Base-by-base conservation (phyloP, 768 basidiomycete species). In the Leccinum variicolor region DNA sequence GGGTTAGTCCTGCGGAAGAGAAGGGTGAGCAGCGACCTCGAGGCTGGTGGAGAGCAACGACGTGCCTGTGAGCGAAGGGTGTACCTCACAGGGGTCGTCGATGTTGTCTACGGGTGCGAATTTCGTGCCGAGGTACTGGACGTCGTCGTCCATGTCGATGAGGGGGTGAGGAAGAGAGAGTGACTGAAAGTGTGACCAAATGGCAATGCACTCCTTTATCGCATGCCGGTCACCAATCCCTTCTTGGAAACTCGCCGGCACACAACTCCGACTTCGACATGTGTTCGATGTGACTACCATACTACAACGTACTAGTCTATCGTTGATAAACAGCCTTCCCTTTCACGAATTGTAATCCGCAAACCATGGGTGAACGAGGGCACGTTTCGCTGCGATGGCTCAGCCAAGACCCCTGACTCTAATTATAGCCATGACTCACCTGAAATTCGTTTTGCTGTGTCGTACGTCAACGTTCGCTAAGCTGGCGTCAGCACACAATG, bases 381-480 rank as follows among this genome's bases (percentile, higher is more conserved):
- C 81, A 59, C 86, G 82, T 74, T 86, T 86, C 50, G 86, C 86
- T 82, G 47, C 8, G 36, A 45, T 10, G 48, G 54, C 43, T 48
- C 50, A 59, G 46, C 36, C 36, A 61, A 26, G 28, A 47, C n/a
- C 31, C 31, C 47, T 9, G 41, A 29, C 51, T 45, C 33, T 33
- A 52, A 29, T n/a, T 9, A 15, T 25, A 14, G 6, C 36, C 26
- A 23, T 11, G 52, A 55, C 84, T 62, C 68, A 92, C 93, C 93
- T 51, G 94, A 97, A 69, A 98, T 94, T 47, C 94, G 88, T 68
- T 89, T 89, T 25, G 93, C 86, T 0, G 92, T 90, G 72, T 98
- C 94, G 70, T 94, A 98, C 6, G 85, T 85, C 62, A 97, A 73
- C 25, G 85, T 87, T 62, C 79, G 78, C 84, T 90, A 54, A 6